Conservation (phyloP, 495 filamentous ascomycete genomes). For the Podospora appendiculata region DNA sequence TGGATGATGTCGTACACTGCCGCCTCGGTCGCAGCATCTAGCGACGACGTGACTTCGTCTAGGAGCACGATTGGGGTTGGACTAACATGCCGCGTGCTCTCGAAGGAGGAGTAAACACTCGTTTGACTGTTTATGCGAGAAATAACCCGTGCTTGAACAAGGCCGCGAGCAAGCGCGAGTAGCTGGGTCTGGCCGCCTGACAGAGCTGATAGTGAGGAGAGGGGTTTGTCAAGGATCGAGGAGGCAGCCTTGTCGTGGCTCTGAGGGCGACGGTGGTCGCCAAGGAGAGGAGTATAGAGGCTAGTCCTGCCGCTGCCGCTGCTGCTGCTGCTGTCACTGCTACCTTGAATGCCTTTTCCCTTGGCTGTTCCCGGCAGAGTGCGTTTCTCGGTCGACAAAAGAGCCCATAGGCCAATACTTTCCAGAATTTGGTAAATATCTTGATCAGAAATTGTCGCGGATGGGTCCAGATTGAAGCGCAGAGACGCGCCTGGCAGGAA, state of each 20-base stretch:
- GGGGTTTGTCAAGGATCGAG: conserved; percentile 9
- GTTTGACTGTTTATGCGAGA: neutral
- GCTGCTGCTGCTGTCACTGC: neutral
- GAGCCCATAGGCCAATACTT: neutral
- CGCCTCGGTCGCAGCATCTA: conserved; percentile 72
- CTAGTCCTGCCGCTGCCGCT: neutral
- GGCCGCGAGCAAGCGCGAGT: conserved; percentile 15
- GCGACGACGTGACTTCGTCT: conserved; percentile 76
- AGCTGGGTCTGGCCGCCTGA: conserved; percentile 26
- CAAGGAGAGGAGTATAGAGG: neutral
- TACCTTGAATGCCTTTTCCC: neutral
- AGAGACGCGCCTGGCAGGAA: conserved; percentile 24
- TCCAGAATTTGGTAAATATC: conserved; percentile 4
- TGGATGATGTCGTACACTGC: conserved; percentile 63
- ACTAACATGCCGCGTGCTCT: neutral
- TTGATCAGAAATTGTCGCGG: neutral
- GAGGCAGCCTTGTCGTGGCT: neutral
- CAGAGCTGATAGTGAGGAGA: conserved; percentile 14
- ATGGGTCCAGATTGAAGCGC: conserved; percentile 19
- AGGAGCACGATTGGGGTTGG: conserved; percentile 57
- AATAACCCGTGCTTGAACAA: conserved; percentile 5
- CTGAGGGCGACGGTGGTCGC: neutral
- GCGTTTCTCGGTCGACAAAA: no score
- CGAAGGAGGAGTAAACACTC: no score
- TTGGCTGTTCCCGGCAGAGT: no score